Base-by-base conservation (phyloP, 2,329 filamentous ascomycete genomes). In the Tolypocladium inflatum region DNA sequence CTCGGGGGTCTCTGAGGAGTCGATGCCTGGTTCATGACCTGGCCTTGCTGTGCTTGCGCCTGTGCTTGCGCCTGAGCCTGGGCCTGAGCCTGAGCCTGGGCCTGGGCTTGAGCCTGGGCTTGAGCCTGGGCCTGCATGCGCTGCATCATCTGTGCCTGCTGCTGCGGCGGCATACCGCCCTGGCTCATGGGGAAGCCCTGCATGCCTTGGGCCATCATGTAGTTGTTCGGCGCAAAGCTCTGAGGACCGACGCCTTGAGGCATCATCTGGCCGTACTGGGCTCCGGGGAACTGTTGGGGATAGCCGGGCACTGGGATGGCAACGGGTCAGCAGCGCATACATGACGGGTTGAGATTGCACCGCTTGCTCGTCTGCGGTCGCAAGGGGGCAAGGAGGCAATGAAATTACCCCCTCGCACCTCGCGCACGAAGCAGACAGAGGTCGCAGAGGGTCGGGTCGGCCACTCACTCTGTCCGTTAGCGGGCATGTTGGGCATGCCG, bases 381-480 rank as follows among this genome's bases (percentile, higher is more conserved):
- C 8, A 17, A 23, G 9, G 37, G 59, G 59, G 50, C 35, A 61
- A 23, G 9, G 37, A 60, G 59, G 50, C 35, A 61, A 10, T 30
- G 23, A 13, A 19, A 30, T 30, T 15, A 3, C 7, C 15, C 19
- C 26, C 45, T 9, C 3, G 13, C 43, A 19, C 43, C 23, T 48
- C 13, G 43, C 13, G 23, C 13, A 13, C 45, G 23, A 3, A 15
- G 45, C 45, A 30, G 45, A 50, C 43, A 19, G 43, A 30, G 6
- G 23, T 10, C 26, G 43, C 43, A 48, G 17, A 30, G 15, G 3
- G 30, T 21, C 4, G 61, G 64, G 63, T 60, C 38, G 33, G 11
- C 13, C 42, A 76, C 81, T 78, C 74, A 84, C 81, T 83, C 69
- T 84, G 81, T 56, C 81, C 80, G 75, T 83, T 84, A 62, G 78